Percentiles rank a stretch among this genome's conserved stretches.
Evolutionary conservation across 345 rosid genomes (phyloP).

Genomic region (Hibiscus tridactylites): DNA sequence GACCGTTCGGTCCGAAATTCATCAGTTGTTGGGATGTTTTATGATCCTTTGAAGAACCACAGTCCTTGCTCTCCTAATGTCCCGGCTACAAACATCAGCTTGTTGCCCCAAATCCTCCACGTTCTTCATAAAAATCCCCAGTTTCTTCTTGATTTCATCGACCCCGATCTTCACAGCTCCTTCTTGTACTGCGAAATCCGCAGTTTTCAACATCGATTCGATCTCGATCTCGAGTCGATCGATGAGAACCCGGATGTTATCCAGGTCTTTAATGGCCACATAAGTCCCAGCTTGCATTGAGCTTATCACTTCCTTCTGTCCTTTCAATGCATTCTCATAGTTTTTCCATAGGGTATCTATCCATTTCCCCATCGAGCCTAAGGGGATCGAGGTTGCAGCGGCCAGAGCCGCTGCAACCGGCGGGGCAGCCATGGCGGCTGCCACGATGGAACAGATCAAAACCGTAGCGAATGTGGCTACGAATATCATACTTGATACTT

Average conservation of each 20-base stretch:
- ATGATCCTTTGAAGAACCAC: slow-evolving; percentile 91
- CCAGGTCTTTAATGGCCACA: slow-evolving; percentile 70
- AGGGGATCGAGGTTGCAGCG: slow-evolving; percentile 60
- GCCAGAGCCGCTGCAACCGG: slow-evolving; percentile 87
- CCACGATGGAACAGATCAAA: slow-evolving; percentile 85
- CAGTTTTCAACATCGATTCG: slow-evolving; percentile 37
- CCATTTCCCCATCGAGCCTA: slow-evolving; percentile 89
- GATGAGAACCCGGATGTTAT: slow-evolving; percentile 49
- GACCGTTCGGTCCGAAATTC: background rate
- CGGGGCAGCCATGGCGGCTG: slow-evolving; percentile 84
- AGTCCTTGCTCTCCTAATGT: slow-evolving; percentile 80
- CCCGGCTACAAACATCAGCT: slow-evolving; percentile 75
- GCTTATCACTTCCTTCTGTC: slow-evolving; percentile 60
- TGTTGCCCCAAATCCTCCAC: slow-evolving; percentile 68
- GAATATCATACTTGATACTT: slow-evolving; percentile 72
- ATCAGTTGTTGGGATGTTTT: slow-evolving; percentile 39
- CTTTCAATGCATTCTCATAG: slow-evolving; percentile 59
- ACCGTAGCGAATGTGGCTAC: slow-evolving; percentile 70
- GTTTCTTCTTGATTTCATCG: slow-evolving; percentile 59
- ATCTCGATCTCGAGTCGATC: slow-evolving; percentile 66
- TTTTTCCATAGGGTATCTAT: slow-evolving; percentile 77
- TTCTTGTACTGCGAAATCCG: slow-evolving; percentile 50
- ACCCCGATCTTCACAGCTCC: slow-evolving; percentile 55
- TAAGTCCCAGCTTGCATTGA: slow-evolving; percentile 76
- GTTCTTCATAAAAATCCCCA: slow-evolving; percentile 62